Evolutionary conservation across 768 basidiomycete genomes (phyloP).

Genomic region (Gelatoporia subvermispora): DNA sequence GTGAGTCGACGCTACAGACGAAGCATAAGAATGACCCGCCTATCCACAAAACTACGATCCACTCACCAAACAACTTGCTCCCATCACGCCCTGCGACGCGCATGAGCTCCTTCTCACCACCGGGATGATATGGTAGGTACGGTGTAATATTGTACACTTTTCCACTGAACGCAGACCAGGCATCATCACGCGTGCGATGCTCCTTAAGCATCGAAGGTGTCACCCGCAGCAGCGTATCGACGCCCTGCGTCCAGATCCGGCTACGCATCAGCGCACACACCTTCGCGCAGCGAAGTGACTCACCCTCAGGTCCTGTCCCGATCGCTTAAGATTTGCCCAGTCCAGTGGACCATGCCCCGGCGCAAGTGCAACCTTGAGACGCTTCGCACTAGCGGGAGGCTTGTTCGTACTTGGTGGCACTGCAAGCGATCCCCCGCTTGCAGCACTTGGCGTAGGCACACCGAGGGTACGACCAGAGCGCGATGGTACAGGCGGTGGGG

Average conservation of each 20-base stretch:
- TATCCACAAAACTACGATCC: not conserved
- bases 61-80: conserved; percentile 87
- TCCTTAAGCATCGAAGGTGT: conserved; percentile 71
- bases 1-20: conserved; percentile 71
- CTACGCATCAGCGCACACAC: conserved; percentile 1
- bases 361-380: conserved; percentile 80
- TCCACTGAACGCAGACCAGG: conserved; percentile 89
- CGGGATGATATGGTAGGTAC: conserved; percentile 89
- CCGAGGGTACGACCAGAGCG: conserved; percentile 33
- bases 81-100: conserved; percentile 93
- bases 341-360: conserved; percentile 91
- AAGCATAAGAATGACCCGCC: conserved; percentile 1
- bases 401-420: conserved; percentile 62
- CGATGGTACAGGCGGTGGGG: conserved; percentile 40
- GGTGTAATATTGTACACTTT: conserved; percentile 97
- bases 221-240: conserved; percentile 62
- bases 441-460: too few relatives aligned
- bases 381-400: conserved; percentile 52
- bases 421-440: conserved; percentile 36
- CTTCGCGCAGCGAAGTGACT: conserved; percentile 16
- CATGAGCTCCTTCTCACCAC: conserved; percentile 92
- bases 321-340: conserved; percentile 86
- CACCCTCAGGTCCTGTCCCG: conserved; percentile 76
- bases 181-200: conserved; percentile 83
- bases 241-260: conserved; percentile 46